A percentile compares a stretch with the other conserved stretches of the same genome.
Conservation (phyloP, 2,329 filamentous ascomycete species). For the Arachnopeziza araneosa region DNA sequence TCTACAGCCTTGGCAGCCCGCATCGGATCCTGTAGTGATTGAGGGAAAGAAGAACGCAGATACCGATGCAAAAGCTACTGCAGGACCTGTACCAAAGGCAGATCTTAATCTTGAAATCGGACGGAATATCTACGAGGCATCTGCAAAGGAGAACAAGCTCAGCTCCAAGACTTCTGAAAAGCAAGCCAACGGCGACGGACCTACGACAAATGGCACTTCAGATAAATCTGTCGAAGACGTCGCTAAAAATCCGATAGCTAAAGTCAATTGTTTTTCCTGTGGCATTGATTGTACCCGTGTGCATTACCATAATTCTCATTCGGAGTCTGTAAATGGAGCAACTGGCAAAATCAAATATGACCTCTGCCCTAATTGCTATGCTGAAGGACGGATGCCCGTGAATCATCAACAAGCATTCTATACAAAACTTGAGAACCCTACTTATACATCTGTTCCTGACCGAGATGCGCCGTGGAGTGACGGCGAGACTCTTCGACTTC, state of each 20-base stretch:
- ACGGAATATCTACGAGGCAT: slow-evolving; percentile 92
- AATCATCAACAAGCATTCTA: slow-evolving; percentile 78
- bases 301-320: slow-evolving; percentile 64
- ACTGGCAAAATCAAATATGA: slow-evolving; percentile 64
- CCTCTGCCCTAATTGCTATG: slow-evolving; percentile 84
- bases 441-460: slow-evolving; percentile 71
- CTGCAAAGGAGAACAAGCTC: slow-evolving; percentile 66
- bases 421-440: slow-evolving; percentile 82
- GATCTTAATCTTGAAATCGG: slow-evolving; percentile 90
- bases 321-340: slow-evolving; percentile 32
- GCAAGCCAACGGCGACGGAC: slow-evolving; percentile 66
- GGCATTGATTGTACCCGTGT: slow-evolving; percentile 80
- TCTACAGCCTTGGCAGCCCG: slow-evolving; percentile 90
- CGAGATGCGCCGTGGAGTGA: slow-evolving; percentile 88
- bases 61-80: slow-evolving; percentile 49
- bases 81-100: slow-evolving; percentile 61
- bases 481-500: slow-evolving; percentile 77
- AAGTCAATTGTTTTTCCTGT: slow-evolving; percentile 84
- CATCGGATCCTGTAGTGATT: slow-evolving; percentile 64
- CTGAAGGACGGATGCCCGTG: slow-evolving; percentile 75
- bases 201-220: slow-evolving; percentile 58
- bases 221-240: slow-evolving; percentile 48
- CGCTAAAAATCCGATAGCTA: slow-evolving; percentile 59
- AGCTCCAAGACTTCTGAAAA: slow-evolving; percentile 60
- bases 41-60: slow-evolving; percentile 53